These are phyloP conservation scores for Mortierella hygrophila DNA, from an alignment of 192 early-diverging fungal species.

Conservation along the genomic window DNA sequence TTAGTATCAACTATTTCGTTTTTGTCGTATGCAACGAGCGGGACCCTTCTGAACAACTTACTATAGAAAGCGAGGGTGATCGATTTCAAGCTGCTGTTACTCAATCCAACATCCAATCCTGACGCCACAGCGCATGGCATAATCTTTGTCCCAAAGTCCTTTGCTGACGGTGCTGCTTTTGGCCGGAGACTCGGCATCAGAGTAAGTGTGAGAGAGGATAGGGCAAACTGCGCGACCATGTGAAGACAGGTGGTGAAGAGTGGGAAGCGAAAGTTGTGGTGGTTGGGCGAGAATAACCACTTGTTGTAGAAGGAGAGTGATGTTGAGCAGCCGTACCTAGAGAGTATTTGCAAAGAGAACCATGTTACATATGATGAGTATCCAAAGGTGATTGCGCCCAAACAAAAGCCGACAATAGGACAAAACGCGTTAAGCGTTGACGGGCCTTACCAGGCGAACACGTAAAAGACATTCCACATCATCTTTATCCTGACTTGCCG, in stretches of 20 bases:
- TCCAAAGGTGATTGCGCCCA: neutral
- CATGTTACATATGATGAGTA: neutral
- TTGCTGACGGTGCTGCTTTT: conserved; percentile 59
- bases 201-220: conserved; percentile 66
- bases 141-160: conserved; percentile 73
- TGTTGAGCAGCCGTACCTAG: conserved; percentile 65
- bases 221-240: conserved; percentile 85
- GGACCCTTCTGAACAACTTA: conserved; percentile 1
- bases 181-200: conserved; percentile 76
- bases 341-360: neutral
- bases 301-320: conserved; percentile 92
- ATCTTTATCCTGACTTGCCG: conserved; percentile 41
- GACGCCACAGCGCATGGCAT: conserved; percentile 91
- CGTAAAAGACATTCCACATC: conserved; percentile 55
- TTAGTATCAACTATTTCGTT: neutral
- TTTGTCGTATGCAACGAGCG: too few relatives aligned
- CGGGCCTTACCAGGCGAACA: conserved; percentile 58
- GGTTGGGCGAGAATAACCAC: conserved; percentile 88
- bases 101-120: conserved; percentile 91
- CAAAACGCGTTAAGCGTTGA: neutral
- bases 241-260: conserved; percentile 90
- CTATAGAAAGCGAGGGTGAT: conserved; percentile 96
- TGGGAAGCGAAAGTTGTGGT: conserved; percentile 91
- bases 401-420: too few relatives aligned
- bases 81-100: conserved; percentile 88